Percentiles rank a stretch among this genome's conserved stretches.
Conservation (phyloP, 805 yeast species). For the Komagataella phaffii region DNA sequence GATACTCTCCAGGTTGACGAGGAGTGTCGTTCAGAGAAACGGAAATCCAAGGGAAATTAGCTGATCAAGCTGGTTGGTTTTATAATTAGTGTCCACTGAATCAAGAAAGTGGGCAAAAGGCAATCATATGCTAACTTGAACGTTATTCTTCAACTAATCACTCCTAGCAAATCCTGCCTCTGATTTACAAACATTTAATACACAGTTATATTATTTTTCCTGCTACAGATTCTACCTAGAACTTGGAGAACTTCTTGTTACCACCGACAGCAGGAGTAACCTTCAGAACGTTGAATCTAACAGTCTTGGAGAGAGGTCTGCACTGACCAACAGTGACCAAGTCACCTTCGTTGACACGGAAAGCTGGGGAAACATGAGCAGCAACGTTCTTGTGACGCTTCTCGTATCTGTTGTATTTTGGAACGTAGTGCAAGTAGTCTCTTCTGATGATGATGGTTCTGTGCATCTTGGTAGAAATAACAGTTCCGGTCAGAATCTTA, state of each 20-base stretch:
- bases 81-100: too few species aligned
- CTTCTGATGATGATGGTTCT: conserved; percentile 99
- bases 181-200: not conserved
- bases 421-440: conserved; percentile 99
- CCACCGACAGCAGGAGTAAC: conserved; percentile 82
- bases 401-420: conserved; percentile 99
- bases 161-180: not conserved
- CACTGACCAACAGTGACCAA: conserved; percentile 99
- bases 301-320: conserved; percentile 99
- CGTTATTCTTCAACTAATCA: not conserved
- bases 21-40: too few species aligned
- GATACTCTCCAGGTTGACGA: too few species aligned
- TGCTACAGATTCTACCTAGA: conserved; percentile 37
- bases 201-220: conserved; percentile 1
- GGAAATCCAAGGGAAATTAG: too few species aligned
- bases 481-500: conserved; percentile 98
- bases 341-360: conserved; percentile 99
- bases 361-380: conserved; percentile 99
- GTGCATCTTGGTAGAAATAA: conserved; percentile 99
- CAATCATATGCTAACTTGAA: too few species aligned
- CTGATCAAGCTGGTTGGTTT: too few species aligned
- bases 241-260: conserved; percentile 92
- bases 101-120: too few species aligned
- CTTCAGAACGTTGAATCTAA: conserved; percentile 98
- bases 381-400: conserved; percentile 99